A percentile compares a stretch with the other conserved stretches of the same genome.
These are phyloP conservation scores for Podaxis sp. DNA, from an alignment of 768 basidiomycete genomes.

Conservation along the genomic window DNA sequence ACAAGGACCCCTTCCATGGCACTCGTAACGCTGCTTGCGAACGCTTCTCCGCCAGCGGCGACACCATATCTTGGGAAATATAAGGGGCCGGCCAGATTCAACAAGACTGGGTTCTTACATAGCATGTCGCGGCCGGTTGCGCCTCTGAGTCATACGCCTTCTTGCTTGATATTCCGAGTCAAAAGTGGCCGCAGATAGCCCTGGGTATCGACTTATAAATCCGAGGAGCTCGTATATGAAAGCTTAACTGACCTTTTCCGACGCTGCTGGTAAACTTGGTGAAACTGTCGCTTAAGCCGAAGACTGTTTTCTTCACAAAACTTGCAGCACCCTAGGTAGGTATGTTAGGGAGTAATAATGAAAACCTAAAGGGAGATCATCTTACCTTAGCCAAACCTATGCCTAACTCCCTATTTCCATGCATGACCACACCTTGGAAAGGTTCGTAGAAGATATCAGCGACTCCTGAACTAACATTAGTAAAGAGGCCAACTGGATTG, in stretches of 20 bases:
- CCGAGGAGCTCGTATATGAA: not conserved
- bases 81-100: not conserved
- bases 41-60: conserved; percentile 88
- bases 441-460: conserved; percentile 99
- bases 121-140: conserved; percentile 95
- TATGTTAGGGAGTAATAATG: not conserved
- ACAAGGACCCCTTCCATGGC: conserved; percentile 96
- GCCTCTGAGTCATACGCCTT: conserved; percentile 82
- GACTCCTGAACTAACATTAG: conserved; percentile 96
- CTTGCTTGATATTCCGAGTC: conserved; percentile 94
- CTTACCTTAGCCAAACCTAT: conserved; percentile 90
- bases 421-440: conserved; percentile 94
- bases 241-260: conserved; percentile 70
- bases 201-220: conserved; percentile 35
- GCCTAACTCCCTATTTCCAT: conserved; percentile 92
- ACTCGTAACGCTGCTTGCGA: conserved; percentile 92
- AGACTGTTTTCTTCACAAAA: conserved; percentile 98
- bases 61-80: conserved; percentile 77
- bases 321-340: conserved; percentile 85
- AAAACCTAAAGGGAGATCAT: not conserved
- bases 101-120: conserved; percentile 51
- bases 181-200: conserved; percentile 94
- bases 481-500: conserved; percentile 96
- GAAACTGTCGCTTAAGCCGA: conserved; percentile 92
- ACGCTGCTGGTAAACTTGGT: conserved; percentile 99